Evolutionary conservation across 768 basidiomycete species (phyloP), one percentile per base, ranked within the genome.

Genomic region (Suillus occidentalis): DNA sequence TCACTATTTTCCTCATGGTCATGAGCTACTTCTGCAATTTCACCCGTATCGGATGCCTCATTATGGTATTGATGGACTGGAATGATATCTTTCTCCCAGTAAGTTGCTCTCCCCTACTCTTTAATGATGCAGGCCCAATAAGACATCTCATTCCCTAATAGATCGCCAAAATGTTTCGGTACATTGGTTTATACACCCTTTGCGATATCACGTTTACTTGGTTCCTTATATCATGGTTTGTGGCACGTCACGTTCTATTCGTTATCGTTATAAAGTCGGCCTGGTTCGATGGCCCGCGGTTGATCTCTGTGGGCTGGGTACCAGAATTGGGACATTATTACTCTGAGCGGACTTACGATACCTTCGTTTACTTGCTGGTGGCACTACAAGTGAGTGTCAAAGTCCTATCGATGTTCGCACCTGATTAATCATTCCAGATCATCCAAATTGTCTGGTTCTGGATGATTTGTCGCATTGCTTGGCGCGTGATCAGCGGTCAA

Each of bases 101-200:
- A 73, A 72, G 93, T 85, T 10, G 47, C 39, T 37, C 28, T 50
- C 42, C 42, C 45, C 56, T 61, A 18, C n/a, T 63, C 61, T 42
- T 31, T 20, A 58, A 25, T 39, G 4, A 25, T 18, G 9, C 22
- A 42, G 18, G 13, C 18, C 10, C 12, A 31, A 31, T 40, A 7
- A 6, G 14, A n/a, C 25, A 37, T 57, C 42, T 31, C 31, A 31
- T 31, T 4, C 20, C 6, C 63, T 9, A 66, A 43, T 66, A 97
- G 94, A 75, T 92, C 67, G 97, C 95, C 12, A 99, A 99, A 77
- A 97, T 99, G 92, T 77, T 92, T 67, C 89, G 90, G 63, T 99
- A 99, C 76, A 81, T 96, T n/a, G 80, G 80, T 18, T 75, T 89
- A 49, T 84, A 86, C 68, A 76, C 84, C 22, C 73, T 85, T 16